Conservation (phyloP, 352 stramenopile genomes). For the Globisporangium alternatum region DNA sequence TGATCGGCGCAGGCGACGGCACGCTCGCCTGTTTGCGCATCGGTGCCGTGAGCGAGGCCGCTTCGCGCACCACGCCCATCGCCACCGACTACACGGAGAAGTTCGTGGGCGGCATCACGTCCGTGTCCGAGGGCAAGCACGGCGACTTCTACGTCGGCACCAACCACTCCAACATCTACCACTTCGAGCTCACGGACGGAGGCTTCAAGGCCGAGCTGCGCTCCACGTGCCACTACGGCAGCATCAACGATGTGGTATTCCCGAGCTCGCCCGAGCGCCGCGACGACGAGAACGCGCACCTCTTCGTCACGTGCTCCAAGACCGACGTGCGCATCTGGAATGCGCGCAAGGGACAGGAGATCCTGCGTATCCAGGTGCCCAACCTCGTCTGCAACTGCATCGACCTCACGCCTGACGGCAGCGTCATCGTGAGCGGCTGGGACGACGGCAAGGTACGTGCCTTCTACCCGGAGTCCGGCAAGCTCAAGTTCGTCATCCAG, state of each 20-base stretch:
- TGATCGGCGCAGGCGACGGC: slow-evolving; percentile 91
- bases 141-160: slow-evolving; percentile 91
- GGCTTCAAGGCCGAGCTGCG: slow-evolving; percentile 59
- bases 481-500: slow-evolving; percentile 97
- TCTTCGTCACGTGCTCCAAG: slow-evolving; percentile 95
- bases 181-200: slow-evolving; percentile 57
- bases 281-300: slow-evolving; percentile 82
- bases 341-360: slow-evolving; percentile 86
- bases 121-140: slow-evolving; percentile 81
- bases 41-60: slow-evolving; percentile 42
- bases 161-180: slow-evolving; percentile 94
- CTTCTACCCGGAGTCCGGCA: slow-evolving; percentile 95
- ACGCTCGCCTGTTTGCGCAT: slow-evolving; percentile 88
- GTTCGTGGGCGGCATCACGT: slow-evolving; percentile 90
- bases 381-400: slow-evolving; percentile 97
- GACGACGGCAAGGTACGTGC: slow-evolving; percentile 96
- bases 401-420: slow-evolving; percentile 85
- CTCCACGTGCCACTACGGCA: slow-evolving; percentile 89
- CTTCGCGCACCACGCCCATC: slow-evolving; percentile 74
- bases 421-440: slow-evolving; percentile 94
- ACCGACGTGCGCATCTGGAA: slow-evolving; percentile 97
- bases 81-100: slow-evolving; percentile 66
- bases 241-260: slow-evolving; percentile 95
- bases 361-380: slow-evolving; percentile 96
- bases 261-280: slow-evolving; percentile 49